A percentile compares a stretch with the other conserved stretches of the same genome.
phyloP scores from a whole-genome alignment of 2,329 filamentous ascomycete genomes.

The Fusarium sp. region DNA sequence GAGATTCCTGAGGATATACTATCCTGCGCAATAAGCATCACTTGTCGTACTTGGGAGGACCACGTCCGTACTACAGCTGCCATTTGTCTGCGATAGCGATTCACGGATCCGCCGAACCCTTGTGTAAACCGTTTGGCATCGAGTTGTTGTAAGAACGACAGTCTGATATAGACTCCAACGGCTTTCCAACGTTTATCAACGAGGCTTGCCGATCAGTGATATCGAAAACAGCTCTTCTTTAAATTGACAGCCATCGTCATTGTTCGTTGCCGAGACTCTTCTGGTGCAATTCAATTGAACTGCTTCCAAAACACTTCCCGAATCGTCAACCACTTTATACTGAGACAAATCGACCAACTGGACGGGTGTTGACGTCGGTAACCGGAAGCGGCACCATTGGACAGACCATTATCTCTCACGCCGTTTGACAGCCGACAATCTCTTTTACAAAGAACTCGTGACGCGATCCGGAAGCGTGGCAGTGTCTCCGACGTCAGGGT shows the following conservation, averaged over 20 bases:
- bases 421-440: slow-evolving; percentile 18
- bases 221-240: slow-evolving; percentile 13
- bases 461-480: slow-evolving; percentile 37
- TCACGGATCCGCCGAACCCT: slow-evolving; percentile 9
- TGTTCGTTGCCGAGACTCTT: slow-evolving; percentile 10
- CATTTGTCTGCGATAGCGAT: slow-evolving; percentile 6
- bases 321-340: slow-evolving; percentile 34
- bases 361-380: slow-evolving; percentile 20
- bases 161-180: slow-evolving; percentile 27
- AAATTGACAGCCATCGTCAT: slow-evolving; percentile 5
- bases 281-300: slow-evolving; percentile 24
- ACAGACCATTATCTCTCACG: slow-evolving; percentile 36
- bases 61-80: slow-evolving; percentile 19
- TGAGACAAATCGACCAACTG: slow-evolving; percentile 37
- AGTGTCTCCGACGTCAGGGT: slow-evolving; percentile 33
- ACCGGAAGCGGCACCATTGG: slow-evolving; percentile 33
- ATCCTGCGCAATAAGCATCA: slow-evolving; percentile 15
- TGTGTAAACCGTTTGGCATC: slow-evolving; percentile 25
- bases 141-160: slow-evolving; percentile 15
- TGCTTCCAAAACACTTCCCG: slow-evolving; percentile 11
- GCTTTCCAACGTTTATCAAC: slow-evolving; percentile 20
- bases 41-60: slow-evolving; percentile 16
- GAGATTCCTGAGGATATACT: slow-evolving; percentile 5
- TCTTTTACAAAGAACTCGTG: slow-evolving; percentile 26
- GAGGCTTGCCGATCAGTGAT: slow-evolving; percentile 16